Base-by-base conservation (phyloP, 2,329 filamentous ascomycete species). In the Fusarium equiseti region DNA sequence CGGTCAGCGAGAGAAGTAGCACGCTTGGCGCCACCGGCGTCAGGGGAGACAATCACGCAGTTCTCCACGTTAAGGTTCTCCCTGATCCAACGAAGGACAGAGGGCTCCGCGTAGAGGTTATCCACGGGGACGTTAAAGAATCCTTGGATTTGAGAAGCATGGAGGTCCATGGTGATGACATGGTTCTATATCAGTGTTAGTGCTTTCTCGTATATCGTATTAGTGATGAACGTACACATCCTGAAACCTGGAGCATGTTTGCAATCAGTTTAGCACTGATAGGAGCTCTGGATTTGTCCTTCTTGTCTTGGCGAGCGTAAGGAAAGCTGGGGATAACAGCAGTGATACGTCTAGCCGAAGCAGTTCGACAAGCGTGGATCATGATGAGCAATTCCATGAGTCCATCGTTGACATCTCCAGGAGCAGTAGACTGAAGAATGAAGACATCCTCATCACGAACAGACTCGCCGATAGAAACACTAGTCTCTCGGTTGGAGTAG, bases 301-400 rank as follows among this genome's bases (percentile, higher is more conserved):
- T 98, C 86, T 98, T 98, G 82, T 98, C 96, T 83, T 98, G 95
- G 52, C 95, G 90, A 16, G 95, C 95, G 78, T 98, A 98, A 29
- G 95, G 95, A 83, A 97, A 98, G 83, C 97, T 98, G 73, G 95
- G 95, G 54, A 98, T 92, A 71, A 98, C 93, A 70, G 94, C 95
- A 24, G 95, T 98, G 83, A 98, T 97, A 71, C 95, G 92, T 71
- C 95, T 90, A 15, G 95, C 95, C 46, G 83, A 85, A 38, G 86
- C 86, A 32, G 85, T 87, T 45, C 84, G 83, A 86, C 95, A 98
- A 70, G 95, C 95, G 79, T 97, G 97, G 82, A 98, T 97, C 91
- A 98, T 97, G 83, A 98, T 98, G 73, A 98, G 88, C 40, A 98
- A 89, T 83, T 99, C 95, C 95, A 99, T 98, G 65, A 99, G 88